Evolutionary conservation across 768 basidiomycete species (phyloP), one percentile per base, ranked within the genome.

Genomic region (Myochromella boudieri): DNA sequence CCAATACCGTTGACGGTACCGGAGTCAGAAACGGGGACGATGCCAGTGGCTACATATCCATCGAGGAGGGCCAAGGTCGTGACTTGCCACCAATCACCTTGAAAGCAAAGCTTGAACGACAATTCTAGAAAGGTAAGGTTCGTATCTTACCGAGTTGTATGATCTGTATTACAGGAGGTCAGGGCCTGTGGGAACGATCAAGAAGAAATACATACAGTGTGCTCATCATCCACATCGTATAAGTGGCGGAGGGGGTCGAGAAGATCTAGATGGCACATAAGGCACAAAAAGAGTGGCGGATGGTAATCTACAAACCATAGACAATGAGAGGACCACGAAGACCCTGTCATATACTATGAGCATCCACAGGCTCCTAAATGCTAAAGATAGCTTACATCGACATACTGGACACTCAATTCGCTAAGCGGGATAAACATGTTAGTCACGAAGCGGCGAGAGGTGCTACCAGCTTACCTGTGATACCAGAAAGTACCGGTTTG

Each of bases 401-500:
- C 58, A 43, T 64, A 62, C 53, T 62, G 63, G 27, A 63, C 55
- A 37, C 61, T 59, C 46, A 63, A 25, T 41, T 60, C 58, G 42
- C 57, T 61, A 34, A 29, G 27, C 3, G 11, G 17, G 32, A 25
- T 17, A 27, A 21, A 18, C 34, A 29, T 24, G 28, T 17, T 10
- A 15, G 37, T 11, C 18, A 10, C 5, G 24, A 22, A 46, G 15
- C 28, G 21, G 21, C 2, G 26, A n/a, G 12, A 12, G 33, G 12
- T 20, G 2, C 15, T 26, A n/a, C 21, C 6, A 5, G 21, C 39
- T 32, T 45, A 55, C 54, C 57, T 61, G 54, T 66, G 64, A 50
- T 65, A 63, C 75, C 74, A 77, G 51, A 61, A 77, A 1, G 72
- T 75, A 10, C 74, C 74, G 7, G 68, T 58, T 49, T 76, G 75